phyloP scores from a whole-genome alignment of 306 rosid genomes.

The Rosa lucieae region DNA sequence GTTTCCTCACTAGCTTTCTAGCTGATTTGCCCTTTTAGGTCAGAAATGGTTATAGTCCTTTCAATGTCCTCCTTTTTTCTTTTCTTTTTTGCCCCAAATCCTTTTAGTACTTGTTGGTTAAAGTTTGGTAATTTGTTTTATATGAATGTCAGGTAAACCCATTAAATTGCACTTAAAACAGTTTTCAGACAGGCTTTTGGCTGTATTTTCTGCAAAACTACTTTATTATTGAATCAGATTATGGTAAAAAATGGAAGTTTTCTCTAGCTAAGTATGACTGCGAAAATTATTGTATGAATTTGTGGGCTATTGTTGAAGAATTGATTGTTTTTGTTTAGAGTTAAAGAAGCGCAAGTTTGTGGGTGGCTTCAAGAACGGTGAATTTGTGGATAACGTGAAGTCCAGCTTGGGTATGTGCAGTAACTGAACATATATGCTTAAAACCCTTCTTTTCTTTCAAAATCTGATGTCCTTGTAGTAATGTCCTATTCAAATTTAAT shows the following conservation, averaged over 20 bases:
- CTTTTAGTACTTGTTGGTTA: neutral
- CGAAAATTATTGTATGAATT: too few species aligned
- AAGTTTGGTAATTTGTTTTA: neutral
- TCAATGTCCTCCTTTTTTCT: neutral
- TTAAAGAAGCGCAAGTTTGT: too few species aligned
- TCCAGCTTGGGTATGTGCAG: too few species aligned
- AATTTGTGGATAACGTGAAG: too few species aligned
- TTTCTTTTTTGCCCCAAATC: neutral
- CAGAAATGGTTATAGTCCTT: neutral
- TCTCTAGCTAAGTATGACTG: neutral
- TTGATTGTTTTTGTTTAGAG: too few species aligned
- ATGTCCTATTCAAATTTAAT: too few species aligned
- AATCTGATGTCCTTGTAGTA: too few species aligned
- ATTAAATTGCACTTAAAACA: neutral
- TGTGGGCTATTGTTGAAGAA: too few species aligned
- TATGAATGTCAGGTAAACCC: neutral
- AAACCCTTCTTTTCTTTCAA: too few species aligned
- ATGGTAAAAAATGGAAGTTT: neutral
- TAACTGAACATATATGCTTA: too few species aligned
- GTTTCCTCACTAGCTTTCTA: neutral
- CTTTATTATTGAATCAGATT: neutral
- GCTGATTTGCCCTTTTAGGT: neutral
- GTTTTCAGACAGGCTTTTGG: neutral
- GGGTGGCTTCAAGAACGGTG: too few species aligned
- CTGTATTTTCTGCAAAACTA: neutral